A percentile compares a stretch with the other conserved stretches of the same genome.
These are phyloP conservation scores for Chaetomiaceae sp. DNA, from an alignment of 2,329 filamentous ascomycete species.

Conservation along the genomic window DNA sequence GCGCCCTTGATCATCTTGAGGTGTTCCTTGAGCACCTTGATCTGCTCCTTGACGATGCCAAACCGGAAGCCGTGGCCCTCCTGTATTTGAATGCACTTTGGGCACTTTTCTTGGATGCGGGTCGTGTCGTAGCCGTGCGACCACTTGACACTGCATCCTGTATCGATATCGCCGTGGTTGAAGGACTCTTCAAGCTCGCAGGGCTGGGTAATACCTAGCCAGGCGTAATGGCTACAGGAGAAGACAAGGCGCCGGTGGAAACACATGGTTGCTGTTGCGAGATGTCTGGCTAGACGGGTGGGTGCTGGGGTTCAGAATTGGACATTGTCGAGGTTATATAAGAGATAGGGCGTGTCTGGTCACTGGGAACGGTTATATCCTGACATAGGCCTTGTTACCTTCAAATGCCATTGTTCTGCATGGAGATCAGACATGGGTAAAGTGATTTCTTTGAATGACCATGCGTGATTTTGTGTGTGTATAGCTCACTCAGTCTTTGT, in stretches of 20 bases:
- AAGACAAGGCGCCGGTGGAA: conserved; percentile 24
- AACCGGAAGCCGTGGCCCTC: conserved; percentile 5
- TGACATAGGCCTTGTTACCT: background rate
- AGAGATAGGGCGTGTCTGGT: background rate
- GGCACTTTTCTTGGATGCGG: conserved; percentile 19
- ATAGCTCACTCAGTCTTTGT: background rate
- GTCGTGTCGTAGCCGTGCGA: conserved; percentile 19
- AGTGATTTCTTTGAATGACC: background rate
- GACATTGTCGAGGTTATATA: background rate
- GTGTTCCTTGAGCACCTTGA: conserved; percentile 15
- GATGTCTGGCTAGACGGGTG: background rate
- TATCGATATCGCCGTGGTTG: conserved; percentile 11
- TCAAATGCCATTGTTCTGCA: background rate
- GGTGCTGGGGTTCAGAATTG: background rate
- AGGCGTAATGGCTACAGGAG: conserved; percentile 21
- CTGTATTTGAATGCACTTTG: conserved; percentile 9
- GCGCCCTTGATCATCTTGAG: conserved; percentile 5
- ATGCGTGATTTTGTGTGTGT: background rate
- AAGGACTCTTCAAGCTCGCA: conserved; percentile 21
- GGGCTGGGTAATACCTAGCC: conserved; percentile 11
- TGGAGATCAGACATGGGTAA: background rate
- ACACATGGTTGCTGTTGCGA: conserved; percentile 19
- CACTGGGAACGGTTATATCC: too few species aligned
- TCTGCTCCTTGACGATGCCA: conserved; percentile 16
- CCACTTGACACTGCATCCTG: conserved; percentile 21